phyloP scores from a whole-genome alignment of 495 filamentous ascomycete species.

The Amphirosellinia nigrospora region DNA sequence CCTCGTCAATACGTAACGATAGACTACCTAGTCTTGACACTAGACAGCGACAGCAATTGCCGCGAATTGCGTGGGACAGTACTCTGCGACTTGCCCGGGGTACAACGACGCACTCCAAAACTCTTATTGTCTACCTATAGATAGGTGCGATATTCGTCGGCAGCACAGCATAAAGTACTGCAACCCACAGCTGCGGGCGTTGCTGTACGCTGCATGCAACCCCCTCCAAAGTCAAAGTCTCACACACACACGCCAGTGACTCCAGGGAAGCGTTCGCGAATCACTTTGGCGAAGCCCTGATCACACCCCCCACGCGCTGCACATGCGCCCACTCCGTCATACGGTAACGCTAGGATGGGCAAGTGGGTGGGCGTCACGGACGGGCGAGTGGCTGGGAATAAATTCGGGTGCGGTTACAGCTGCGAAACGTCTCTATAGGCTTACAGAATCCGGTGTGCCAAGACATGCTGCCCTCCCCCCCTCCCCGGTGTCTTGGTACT shows the following conservation, averaged over 20 bases:
- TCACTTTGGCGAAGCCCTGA: slow-evolving; percentile 23
- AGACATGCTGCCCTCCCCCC: too few relatives aligned
- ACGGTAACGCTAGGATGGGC: slow-evolving; percentile 14
- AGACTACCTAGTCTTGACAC: not conserved
- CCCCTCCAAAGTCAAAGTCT: not conserved
- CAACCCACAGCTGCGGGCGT: slow-evolving; percentile 7
- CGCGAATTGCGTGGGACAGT: not conserved
- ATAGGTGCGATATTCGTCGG: slow-evolving; percentile 13
- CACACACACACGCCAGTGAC: not conserved
- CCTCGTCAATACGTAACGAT: not conserved
- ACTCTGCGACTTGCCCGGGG: not conserved
- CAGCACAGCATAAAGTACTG: slow-evolving; percentile 16
- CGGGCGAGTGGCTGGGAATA: slow-evolving; percentile 18
- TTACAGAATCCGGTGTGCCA: too few relatives aligned
- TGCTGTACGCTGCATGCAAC: slow-evolving; percentile 26
- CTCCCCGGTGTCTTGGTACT: too few relatives aligned
- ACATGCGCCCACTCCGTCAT: slow-evolving; percentile 23
- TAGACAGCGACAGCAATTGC: not conserved
- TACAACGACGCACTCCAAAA: not conserved
- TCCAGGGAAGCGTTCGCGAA: slow-evolving; percentile 23
- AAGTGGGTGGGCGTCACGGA: slow-evolving; percentile 12
- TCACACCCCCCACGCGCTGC: slow-evolving; percentile 23
- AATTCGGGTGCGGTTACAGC: slow-evolving; percentile 12
- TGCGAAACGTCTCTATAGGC: not conserved
- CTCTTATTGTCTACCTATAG: not conserved